Percentiles rank a stretch among this genome's conserved stretches.
These are phyloP conservation scores for Coniochaeta sp. DNA, from an alignment of 2,329 filamentous ascomycete species.

Conservation along the genomic window DNA sequence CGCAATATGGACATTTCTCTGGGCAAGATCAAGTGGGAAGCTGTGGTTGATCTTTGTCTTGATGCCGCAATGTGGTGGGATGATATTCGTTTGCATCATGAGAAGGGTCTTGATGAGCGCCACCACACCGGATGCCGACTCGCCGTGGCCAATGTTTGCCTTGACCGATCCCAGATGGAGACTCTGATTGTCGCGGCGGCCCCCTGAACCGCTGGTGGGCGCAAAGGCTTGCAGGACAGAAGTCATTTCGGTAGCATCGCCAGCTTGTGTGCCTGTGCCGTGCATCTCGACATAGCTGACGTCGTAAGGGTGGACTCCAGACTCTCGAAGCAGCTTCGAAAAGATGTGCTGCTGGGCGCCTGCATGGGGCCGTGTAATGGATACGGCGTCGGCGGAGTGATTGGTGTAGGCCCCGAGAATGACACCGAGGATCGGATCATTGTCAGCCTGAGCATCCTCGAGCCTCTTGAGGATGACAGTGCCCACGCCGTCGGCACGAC, in stretches of 20 bases:
- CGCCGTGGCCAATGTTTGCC: slow-evolving; percentile 25
- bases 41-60: slow-evolving; percentile 12
- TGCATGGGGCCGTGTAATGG: slow-evolving; percentile 31
- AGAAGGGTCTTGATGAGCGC: slow-evolving; percentile 24
- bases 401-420: slow-evolving; percentile 29
- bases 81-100: slow-evolving; percentile 19
- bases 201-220: too few species aligned
- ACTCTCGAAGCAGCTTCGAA: slow-evolving; percentile 23
- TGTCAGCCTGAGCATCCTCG: slow-evolving; percentile 36
- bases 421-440: slow-evolving; percentile 33
- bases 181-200: not conserved
- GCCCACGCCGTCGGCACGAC: slow-evolving; percentile 39
- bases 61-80: slow-evolving; percentile 18
- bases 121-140: slow-evolving; percentile 13
- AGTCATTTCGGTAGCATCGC: slow-evolving; percentile 26
- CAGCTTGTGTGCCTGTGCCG: slow-evolving; percentile 33
- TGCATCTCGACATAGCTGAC: slow-evolving; percentile 26
- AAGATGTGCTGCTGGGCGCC: not conserved
- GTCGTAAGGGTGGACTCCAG: slow-evolving; percentile 45
- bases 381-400: slow-evolving; percentile 42
- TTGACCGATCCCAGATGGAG: slow-evolving; percentile 18
- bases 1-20: slow-evolving; percentile 9
- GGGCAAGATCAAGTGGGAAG: slow-evolving; percentile 17
- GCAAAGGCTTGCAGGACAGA: slow-evolving; percentile 25
- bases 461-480: slow-evolving; percentile 39